Conservation (phyloP, 345 rosid species). For the Brassica cretica region DNA sequence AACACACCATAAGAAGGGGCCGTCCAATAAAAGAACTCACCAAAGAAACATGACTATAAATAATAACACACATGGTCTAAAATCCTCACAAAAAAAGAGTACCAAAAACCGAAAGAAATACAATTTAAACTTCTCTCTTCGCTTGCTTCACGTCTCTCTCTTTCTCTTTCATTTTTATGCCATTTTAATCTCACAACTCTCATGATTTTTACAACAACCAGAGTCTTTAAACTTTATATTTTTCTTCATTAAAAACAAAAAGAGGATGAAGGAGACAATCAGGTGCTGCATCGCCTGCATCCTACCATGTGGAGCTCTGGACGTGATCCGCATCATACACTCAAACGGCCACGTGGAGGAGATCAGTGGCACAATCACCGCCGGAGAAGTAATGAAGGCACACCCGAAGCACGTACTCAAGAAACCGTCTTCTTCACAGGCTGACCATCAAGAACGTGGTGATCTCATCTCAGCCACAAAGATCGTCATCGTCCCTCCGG, state of each 20-base stretch:
- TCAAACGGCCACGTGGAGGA: constrained; percentile 88
- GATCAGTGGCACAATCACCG: constrained; percentile 74
- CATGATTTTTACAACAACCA: constrained; percentile 26
- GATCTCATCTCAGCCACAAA: constrained; percentile 55
- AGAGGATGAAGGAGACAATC: constrained; percentile 77
- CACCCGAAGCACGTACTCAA: constrained; percentile 85
- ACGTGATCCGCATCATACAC: constrained; percentile 92
- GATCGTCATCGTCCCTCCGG: constrained; percentile 88
- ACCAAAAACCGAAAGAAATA: constrained; percentile 2
- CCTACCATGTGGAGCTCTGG: constrained; percentile 93
- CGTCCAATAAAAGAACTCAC: constrained; percentile 14
- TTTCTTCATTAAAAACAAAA: neutral
- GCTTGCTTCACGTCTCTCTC: constrained; percentile 25
- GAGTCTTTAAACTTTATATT: neutral
- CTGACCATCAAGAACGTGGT: constrained; percentile 54
- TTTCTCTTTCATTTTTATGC: neutral
- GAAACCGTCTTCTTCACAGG: constrained; percentile 61
- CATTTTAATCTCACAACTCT: constrained; percentile 18
- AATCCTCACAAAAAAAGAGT: neutral
- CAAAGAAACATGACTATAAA: constrained; percentile 32
- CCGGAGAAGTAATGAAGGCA: constrained; percentile 80
- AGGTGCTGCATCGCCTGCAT: constrained; percentile 97
- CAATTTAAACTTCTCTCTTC: constrained; percentile 29
- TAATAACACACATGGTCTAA: constrained; percentile 31
- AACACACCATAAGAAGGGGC: constrained; percentile 6